These are phyloP conservation scores for Psilocybe tampanensis DNA, from an alignment of 768 basidiomycete genomes.

Conservation along the genomic window DNA sequence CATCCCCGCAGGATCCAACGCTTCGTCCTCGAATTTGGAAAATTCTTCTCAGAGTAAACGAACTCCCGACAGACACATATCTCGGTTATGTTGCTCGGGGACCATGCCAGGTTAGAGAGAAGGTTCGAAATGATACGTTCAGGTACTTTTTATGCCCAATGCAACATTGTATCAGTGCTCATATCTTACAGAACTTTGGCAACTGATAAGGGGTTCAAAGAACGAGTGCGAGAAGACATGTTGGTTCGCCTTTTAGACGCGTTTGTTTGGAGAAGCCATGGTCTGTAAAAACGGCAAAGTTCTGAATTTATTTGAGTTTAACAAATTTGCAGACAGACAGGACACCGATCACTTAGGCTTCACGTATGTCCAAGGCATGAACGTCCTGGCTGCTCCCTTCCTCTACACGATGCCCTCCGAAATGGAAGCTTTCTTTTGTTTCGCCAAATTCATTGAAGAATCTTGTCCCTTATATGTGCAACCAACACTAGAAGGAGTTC, in stretches of 20 bases:
- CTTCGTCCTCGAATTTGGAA: constrained; percentile 95
- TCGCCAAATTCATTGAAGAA: constrained; percentile 93
- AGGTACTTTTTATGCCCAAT: constrained; percentile 47
- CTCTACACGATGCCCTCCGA: constrained; percentile 97
- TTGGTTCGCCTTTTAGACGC: constrained; percentile 95
- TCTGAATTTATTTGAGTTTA: not conserved
- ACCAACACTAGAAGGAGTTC: constrained; percentile 94
- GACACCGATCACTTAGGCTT: constrained; percentile 83
- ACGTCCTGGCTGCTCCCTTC: constrained; percentile 97
- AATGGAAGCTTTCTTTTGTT: constrained; percentile 97
- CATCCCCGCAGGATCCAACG: constrained; percentile 65
- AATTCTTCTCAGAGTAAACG: constrained; percentile 82
- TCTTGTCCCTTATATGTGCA: constrained; percentile 96
- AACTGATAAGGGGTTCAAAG: constrained; percentile 97
- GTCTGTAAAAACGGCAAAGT: constrained; percentile 37
- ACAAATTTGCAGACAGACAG: constrained; percentile 58
- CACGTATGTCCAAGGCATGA: constrained; percentile 99
- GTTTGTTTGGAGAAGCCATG: constrained; percentile 95
- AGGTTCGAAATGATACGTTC: constrained; percentile 97
- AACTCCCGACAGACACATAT: constrained; percentile 75
- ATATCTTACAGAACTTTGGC: constrained; percentile 71
- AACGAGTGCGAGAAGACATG: constrained; percentile 96
- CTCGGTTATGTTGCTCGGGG: constrained; percentile 80
- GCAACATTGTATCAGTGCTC: not conserved
- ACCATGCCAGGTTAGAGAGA: constrained; percentile 86